Conservation (phyloP, 352 stramenopile genomes). For the Phytopythium mirpurense region DNA sequence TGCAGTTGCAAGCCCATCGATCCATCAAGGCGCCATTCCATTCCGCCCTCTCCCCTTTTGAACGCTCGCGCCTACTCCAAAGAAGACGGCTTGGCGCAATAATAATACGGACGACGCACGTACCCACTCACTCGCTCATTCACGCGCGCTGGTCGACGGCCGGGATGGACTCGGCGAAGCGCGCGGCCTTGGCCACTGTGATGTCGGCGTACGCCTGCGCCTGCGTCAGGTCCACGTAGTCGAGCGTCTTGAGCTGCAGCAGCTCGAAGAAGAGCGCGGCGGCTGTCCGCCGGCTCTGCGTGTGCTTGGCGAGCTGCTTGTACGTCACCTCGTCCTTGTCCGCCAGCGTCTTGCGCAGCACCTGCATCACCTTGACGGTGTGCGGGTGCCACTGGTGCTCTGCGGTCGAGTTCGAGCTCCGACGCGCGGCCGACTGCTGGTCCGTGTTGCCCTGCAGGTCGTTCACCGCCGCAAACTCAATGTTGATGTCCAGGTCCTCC, state of each 20-base stretch:
- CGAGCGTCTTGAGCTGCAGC: constrained; percentile 96
- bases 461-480: constrained; percentile 76
- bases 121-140: no score
- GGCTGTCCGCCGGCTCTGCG: constrained; percentile 82
- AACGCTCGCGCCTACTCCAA: not conserved
- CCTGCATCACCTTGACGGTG: constrained; percentile 94
- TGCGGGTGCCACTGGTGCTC: constrained; percentile 97
- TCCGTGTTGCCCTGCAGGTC: constrained; percentile 68
- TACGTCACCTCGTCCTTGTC: constrained; percentile 83
- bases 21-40: not conserved
- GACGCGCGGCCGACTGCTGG: constrained; percentile 14
- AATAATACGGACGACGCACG: constrained; percentile 5
- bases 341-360: constrained; percentile 68
- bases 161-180: constrained; percentile 75
- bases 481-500: constrained; percentile 72
- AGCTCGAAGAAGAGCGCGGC: constrained; percentile 96
- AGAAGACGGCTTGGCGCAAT: not conserved
- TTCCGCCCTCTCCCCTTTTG: not conserved
- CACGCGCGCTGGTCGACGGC: constrained; percentile 47
- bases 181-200: constrained; percentile 66
- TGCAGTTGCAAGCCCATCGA: no score
- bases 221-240: constrained; percentile 96
- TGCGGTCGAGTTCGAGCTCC: constrained; percentile 32
- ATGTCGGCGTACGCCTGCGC: constrained; percentile 93
- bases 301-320: constrained; percentile 82